These are phyloP conservation scores for Exophiala sideris DNA, from an alignment of 2,329 filamentous ascomycete species.

Conservation along the genomic window DNA sequence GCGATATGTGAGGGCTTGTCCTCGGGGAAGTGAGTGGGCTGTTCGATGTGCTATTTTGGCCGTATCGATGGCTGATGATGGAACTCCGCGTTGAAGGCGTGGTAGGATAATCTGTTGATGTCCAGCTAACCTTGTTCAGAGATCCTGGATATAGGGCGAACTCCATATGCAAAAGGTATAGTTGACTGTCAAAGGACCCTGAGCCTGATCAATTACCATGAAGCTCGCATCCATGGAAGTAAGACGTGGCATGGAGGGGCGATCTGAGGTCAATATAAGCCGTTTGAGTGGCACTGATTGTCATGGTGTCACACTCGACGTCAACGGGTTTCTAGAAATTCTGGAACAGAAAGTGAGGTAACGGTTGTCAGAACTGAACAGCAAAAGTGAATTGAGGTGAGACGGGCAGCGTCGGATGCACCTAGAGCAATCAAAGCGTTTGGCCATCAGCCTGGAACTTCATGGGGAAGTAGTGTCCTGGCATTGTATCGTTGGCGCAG, in stretches of 20 bases:
- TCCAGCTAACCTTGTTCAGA: conserved; percentile 4
- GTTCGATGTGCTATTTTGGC: neutral
- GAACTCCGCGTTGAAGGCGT: conserved; percentile 2
- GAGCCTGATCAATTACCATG: too few relatives aligned
- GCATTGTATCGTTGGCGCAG: too few relatives aligned
- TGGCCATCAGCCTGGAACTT: too few relatives aligned
- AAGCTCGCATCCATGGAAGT: too few relatives aligned
- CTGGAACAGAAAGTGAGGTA: neutral
- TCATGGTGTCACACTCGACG: conserved; percentile 47
- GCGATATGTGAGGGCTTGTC: neutral
- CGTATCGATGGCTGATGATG: neutral
- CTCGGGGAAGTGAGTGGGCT: neutral
- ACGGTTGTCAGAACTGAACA: too few relatives aligned
- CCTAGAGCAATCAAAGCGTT: too few relatives aligned
- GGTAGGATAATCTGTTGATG: neutral
- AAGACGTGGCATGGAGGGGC: too few relatives aligned
- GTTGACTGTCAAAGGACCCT: too few relatives aligned
- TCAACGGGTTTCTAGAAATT: conserved; percentile 4
- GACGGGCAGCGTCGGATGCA: too few relatives aligned
- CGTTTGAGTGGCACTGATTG: neutral
- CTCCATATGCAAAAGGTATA: neutral
- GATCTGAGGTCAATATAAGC: neutral
- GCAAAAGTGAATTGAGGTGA: too few relatives aligned
- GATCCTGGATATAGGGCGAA: neutral
- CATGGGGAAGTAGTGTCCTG: too few relatives aligned